Evolutionary conservation across 441 rosid species (phyloP), one percentile per base, ranked within the genome.

Genomic region (Viola pubescens): DNA sequence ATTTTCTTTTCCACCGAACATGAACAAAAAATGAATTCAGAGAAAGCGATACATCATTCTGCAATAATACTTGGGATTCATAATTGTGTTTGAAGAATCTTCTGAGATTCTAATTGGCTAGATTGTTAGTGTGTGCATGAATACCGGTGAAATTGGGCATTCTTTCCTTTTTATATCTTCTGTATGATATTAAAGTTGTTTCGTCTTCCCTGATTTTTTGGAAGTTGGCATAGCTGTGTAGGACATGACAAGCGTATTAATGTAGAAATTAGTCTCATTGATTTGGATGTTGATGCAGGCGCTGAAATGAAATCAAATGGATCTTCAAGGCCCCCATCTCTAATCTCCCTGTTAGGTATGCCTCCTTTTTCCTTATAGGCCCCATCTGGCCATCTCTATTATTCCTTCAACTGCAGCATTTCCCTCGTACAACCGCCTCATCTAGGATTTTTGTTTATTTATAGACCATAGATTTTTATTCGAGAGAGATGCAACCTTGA

Each of bases 311-410:
- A 74, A 73, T 39, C 83, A 57, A 80, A 83, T 37, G 90, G 75
- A 70, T 77, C 78, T 71, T 77, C 92, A 45, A 81, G 79, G 69
- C 74, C 84, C 43, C 95, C 98, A 1, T 87, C 98, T 37, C 69
- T 92, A 60, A 77, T 87, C 59, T 78, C 96, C 65, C 83, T 92
- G 75, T 73, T 89, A 79, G 95, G 97, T 92, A 87, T 45, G 77
- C 3, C 16, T 44, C 56, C 10, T 40, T 37, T 11, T 43, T 56
- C 11, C 37, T 12, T 44, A 37, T 19, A 46, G 58, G 19, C 42
- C 3, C 16, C 56, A 40, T 44, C 39, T 26, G 45, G 16, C 19
- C 19, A 16, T 26, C 34, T 26, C 34, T 26, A 26, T 26, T 26
- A 26, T 26, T 26, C 34, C 34, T 26, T 26, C 34, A 26, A 26